Conservation (phyloP, 345 rosid species). For the Syzygium oleosum region DNA sequence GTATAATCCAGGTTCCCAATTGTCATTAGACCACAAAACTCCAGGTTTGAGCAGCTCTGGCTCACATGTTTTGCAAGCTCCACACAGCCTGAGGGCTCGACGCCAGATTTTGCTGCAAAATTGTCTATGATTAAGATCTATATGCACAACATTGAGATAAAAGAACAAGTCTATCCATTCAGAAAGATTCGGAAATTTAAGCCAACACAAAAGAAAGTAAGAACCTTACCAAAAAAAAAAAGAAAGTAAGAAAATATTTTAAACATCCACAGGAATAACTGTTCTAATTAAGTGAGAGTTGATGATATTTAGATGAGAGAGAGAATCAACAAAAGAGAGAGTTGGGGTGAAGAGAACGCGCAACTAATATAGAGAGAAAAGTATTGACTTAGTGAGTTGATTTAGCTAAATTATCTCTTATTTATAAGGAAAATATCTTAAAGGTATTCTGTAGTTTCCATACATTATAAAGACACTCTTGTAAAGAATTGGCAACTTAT, state of each 20-base stretch:
- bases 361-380: not conserved
- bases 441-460: not conserved
- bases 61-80: conserved; percentile 70
- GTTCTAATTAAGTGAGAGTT: not conserved
- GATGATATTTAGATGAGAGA: not conserved
- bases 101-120: conserved; percentile 80
- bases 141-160: not conserved
- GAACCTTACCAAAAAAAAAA: not conserved
- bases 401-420: not conserved
- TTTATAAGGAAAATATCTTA: not conserved
- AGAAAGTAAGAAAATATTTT: not conserved
- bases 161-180: not conserved
- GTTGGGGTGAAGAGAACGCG: not conserved
- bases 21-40: conserved; percentile 88
- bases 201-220: not conserved
- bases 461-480: not conserved
- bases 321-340: not conserved
- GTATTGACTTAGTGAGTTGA: not conserved
- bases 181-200: not conserved
- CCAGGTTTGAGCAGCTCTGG: conserved; percentile 62
- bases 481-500: not conserved
- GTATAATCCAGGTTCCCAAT: conserved; percentile 91
- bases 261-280: not conserved
- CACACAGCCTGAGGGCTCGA: conserved; percentile 76
- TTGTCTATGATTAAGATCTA: not conserved